A percentile compares a stretch with the other conserved stretches of the same genome.
These are phyloP conservation scores for Pseudotulostoma volvatum DNA, from an alignment of 495 filamentous ascomycete species.

Conservation along the genomic window DNA sequence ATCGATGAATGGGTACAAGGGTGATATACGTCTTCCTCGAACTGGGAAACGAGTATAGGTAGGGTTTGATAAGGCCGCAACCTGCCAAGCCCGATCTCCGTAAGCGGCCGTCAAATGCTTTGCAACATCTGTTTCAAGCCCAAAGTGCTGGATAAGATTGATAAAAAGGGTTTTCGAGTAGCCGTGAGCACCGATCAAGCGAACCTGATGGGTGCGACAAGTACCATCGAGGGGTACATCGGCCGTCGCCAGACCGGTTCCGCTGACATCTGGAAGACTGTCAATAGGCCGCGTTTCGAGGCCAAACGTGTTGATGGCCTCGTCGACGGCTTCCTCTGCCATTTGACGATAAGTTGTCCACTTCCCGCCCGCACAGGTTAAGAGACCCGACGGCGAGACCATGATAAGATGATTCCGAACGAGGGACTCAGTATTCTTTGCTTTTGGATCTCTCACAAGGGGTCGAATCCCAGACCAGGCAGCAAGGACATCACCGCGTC, in stretches of 20 bases:
- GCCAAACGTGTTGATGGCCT: constrained; percentile 61
- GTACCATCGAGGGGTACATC: constrained; percentile 61
- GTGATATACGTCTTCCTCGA: constrained; percentile 63
- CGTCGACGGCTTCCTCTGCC: constrained; percentile 93
- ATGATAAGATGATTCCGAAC: constrained; percentile 92
- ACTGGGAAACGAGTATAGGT: constrained; percentile 79
- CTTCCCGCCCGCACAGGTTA: constrained; percentile 94
- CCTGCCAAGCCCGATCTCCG: constrained; percentile 91
- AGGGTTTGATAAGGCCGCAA: constrained; percentile 67
- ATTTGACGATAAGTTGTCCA: constrained; percentile 99
- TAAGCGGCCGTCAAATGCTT: constrained; percentile 81
- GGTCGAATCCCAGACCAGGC: constrained; percentile 94
- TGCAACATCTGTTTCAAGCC: constrained; percentile 87
- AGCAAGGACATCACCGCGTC: constrained; percentile 84
- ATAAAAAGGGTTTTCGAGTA: constrained; percentile 94
- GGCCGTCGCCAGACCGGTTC: constrained; percentile 53
- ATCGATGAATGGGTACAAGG: constrained; percentile 89
- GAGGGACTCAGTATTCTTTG: constrained; percentile 82
- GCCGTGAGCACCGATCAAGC: constrained; percentile 84
- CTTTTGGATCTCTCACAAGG: constrained; percentile 85
- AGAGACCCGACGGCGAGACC: constrained; percentile 65
- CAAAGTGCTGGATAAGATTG: constrained; percentile 94
- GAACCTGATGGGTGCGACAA: constrained; percentile 85
- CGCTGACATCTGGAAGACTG: constrained; percentile 56
- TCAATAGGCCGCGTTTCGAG: constrained; percentile 44